phyloP scores from a whole-genome alignment of 2,329 filamentous ascomycete species.

The Paramyrothecium sp. region DNA sequence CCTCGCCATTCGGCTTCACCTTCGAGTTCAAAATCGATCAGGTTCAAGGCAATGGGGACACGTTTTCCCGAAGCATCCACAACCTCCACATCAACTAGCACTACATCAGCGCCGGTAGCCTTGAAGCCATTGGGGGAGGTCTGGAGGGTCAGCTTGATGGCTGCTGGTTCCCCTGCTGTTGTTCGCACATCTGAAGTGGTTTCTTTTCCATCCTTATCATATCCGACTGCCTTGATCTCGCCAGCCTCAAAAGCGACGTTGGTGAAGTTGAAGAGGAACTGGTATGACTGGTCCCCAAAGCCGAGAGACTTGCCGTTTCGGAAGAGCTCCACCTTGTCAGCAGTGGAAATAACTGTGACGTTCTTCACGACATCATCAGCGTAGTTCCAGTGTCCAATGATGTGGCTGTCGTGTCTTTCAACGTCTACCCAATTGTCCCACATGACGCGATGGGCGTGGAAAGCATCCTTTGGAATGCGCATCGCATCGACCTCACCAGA shows the following conservation, averaged over 20 bases:
- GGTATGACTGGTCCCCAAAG: neutral
- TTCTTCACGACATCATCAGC: neutral
- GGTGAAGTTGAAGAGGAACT: neutral
- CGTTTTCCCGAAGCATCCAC: neutral
- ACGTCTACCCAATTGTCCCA: neutral
- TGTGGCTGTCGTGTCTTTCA: neutral
- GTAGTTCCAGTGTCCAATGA: neutral
- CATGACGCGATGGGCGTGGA: neutral
- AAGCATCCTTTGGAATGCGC: neutral
- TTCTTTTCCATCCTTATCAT: neutral
- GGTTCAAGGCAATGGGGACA: neutral
- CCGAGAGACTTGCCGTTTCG: neutral
- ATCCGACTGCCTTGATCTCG: neutral
- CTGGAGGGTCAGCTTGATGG: neutral
- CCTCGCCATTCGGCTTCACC: neutral
- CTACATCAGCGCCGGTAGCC: neutral
- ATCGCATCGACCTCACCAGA: neutral
- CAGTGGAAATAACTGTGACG: neutral
- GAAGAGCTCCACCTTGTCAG: neutral
- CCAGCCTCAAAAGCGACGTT: neutral
- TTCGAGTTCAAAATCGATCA: neutral
- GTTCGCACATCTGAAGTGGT: neutral
- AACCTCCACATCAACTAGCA: neutral
- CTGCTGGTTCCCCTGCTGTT: neutral
- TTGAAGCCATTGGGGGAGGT: neutral